These are phyloP conservation scores for Verticillium tricorpus DNA, from an alignment of 2,329 filamentous ascomycete species.

Conservation along the genomic window DNA sequence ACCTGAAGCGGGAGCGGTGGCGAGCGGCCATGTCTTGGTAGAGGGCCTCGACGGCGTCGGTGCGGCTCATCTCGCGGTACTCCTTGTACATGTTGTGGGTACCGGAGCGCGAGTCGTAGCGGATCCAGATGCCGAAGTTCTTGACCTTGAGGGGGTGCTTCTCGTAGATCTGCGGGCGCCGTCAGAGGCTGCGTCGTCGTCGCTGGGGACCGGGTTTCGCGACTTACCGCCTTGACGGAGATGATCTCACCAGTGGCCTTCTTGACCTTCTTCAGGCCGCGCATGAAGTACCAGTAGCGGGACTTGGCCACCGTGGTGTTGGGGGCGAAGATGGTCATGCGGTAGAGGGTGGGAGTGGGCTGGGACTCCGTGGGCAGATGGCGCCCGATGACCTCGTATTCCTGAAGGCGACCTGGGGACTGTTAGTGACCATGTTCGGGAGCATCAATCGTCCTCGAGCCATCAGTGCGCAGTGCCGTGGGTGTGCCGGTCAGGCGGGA, in stretches of 20 bases:
- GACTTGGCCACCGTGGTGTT: constrained; percentile 99
- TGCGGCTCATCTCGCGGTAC: constrained; percentile 98
- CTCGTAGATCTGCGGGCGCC: constrained; percentile 70
- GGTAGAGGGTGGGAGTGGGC: constrained; percentile 97
- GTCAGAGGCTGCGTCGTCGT: background rate
- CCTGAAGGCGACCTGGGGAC: constrained; percentile 80
- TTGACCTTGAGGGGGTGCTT: constrained; percentile 99
- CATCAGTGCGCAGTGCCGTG: background rate
- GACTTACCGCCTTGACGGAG: constrained; percentile 85
- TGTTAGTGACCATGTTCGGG: constrained; percentile 4
- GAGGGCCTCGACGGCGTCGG: constrained; percentile 90
- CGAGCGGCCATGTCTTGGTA: constrained; percentile 99
- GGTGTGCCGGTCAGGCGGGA: background rate
- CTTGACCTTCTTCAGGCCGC: constrained; percentile 99
- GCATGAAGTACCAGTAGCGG: constrained; percentile 99
- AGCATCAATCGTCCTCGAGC: constrained; percentile 18
- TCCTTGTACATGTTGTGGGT: constrained; percentile 99
- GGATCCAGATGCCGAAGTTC: constrained; percentile 99
- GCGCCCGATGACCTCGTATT: constrained; percentile 99
- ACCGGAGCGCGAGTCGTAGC: constrained; percentile 98
- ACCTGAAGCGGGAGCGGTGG: constrained; percentile 96
- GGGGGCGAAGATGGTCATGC: constrained; percentile 99
- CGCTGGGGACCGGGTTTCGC: background rate
- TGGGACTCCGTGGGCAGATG: constrained; percentile 97
- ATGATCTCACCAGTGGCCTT: constrained; percentile 99